Base-by-base conservation (phyloP, 2,329 filamentous ascomycete genomes). In the Fusarium nanum region DNA sequence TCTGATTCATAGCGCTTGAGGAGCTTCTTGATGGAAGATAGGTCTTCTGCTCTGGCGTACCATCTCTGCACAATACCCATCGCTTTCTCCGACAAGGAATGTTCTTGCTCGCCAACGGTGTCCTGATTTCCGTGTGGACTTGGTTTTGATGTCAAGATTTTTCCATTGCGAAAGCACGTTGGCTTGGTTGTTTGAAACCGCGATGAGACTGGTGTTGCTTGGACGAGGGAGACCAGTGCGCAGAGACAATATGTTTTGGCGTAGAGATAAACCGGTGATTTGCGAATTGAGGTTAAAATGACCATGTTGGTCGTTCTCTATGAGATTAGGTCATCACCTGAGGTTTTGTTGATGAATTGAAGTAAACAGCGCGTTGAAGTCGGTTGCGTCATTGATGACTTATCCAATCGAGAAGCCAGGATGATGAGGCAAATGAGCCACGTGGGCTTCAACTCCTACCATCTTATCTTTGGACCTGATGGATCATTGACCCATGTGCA, bases 241-340 rank as follows among this genome's bases (percentile, higher is more conserved):
- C 73, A 75, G 0, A 75, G 48, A 32, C 67, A 75, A 6, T 74
- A 75, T 0, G 67, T 70, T 50, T 75, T 75, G 0, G 64, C 50
- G 16, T 75, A 75, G 1, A 75, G 54, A 16, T 75, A 75, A 22
- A 71, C 58, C 14, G 73, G 67, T 3, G 73, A 75, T 42, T 75
- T 72, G 2, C 73, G 63, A 6, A 75, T 7, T 5, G 73, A 60
- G 14, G 61, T 63, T 40, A 75, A 47, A 27, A 75, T 53, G 22
- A 74, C 73, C 73, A 75, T 75, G 12, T 30, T 71, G 34, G 18
- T 11, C n/a, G 14, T 3, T 10, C 13, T 18, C 0, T 12, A 18
- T 3, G 23, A 12, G 10, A 14, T 23, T 1, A 6, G 10, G 20
- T 5, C 42, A 55, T 42, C 6, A 14, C 4, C 22, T 2, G 7